Conservation (phyloP, 768 basidiomycete species). For the Leccinum aurantiacum region DNA sequence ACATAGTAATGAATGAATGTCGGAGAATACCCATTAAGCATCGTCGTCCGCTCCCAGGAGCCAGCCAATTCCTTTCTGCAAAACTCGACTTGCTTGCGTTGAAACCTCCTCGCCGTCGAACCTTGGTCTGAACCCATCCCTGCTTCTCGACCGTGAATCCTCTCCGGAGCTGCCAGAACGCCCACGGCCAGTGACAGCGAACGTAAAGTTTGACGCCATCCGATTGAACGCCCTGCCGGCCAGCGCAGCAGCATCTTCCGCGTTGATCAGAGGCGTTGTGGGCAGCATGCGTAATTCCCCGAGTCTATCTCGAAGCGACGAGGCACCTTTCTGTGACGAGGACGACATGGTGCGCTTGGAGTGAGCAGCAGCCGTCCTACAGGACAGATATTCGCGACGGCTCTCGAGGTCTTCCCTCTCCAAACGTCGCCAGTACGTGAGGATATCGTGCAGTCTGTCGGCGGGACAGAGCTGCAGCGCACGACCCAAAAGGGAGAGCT, state of each 20-base stretch:
- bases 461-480: constrained; percentile 86
- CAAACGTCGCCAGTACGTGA: constrained; percentile 72
- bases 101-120: constrained; percentile 62
- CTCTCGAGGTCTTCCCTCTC: constrained; percentile 62
- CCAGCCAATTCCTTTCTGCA: constrained; percentile 95
- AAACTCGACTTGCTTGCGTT: constrained; percentile 69
- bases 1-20: constrained; percentile 14
- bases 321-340: constrained; percentile 38
- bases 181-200: constrained; percentile 50
- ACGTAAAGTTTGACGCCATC: constrained; percentile 75
- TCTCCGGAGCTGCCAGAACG: constrained; percentile 23
- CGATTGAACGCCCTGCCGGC: constrained; percentile 77
- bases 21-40: constrained; percentile 1
- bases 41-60: constrained; percentile 82
- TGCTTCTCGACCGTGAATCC: constrained; percentile 33
- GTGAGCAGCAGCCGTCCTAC: constrained; percentile 17
- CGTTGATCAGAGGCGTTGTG: constrained; percentile 62
- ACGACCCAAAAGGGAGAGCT: constrained; percentile 70
- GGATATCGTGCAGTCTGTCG: constrained; percentile 74
- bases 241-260: constrained; percentile 78
- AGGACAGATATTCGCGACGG: constrained; percentile 45
- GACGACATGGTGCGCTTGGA: constrained; percentile 13
- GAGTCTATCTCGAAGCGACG: constrained; percentile 60
- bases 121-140: constrained; percentile 41
- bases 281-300: constrained; percentile 72